These are phyloP conservation scores for Nitzschia sp. DNA, from an alignment of 108 stramenopile species.

Conservation along the genomic window DNA sequence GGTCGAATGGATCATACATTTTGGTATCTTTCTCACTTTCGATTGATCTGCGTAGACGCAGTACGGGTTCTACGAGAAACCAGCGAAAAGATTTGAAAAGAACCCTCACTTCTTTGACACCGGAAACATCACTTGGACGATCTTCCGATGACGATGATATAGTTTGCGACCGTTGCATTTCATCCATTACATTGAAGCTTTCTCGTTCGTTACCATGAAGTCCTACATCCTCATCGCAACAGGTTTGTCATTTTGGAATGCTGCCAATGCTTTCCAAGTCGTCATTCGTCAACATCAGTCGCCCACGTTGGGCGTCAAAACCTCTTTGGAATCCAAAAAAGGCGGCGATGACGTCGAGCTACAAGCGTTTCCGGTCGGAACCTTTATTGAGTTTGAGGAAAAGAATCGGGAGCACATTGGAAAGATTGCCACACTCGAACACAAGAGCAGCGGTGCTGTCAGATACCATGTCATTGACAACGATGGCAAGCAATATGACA, in stretches of 20 bases:
- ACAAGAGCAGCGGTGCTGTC: slow-evolving; percentile 59
- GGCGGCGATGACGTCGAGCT: slow-evolving; percentile 40
- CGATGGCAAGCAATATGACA: slow-evolving; percentile 47
- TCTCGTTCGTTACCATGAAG: no score
- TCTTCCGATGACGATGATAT: no score
- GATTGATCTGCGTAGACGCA: no score
- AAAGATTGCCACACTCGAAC: slow-evolving; percentile 44
- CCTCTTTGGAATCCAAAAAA: slow-evolving; percentile 22
- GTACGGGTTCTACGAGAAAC: no score
- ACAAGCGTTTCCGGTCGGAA: slow-evolving; percentile 42
- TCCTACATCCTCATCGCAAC: background rate
- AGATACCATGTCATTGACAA: slow-evolving; percentile 46
- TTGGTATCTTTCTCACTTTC: no score
- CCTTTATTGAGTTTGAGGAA: slow-evolving; percentile 55
- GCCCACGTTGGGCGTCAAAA: background rate
- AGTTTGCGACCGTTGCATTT: no score
- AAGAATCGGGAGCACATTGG: slow-evolving; percentile 48
- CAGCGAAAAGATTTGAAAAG: no score
- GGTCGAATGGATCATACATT: no score
- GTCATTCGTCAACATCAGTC: background rate
- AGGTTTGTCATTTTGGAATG: background rate
- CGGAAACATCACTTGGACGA: no score
- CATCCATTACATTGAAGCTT: no score
- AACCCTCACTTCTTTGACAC: no score
- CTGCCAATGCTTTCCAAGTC: background rate